Evolutionary conservation across 371 early-diverging fungal genomes (phyloP).

Genomic region (Mortierella sp.): DNA sequence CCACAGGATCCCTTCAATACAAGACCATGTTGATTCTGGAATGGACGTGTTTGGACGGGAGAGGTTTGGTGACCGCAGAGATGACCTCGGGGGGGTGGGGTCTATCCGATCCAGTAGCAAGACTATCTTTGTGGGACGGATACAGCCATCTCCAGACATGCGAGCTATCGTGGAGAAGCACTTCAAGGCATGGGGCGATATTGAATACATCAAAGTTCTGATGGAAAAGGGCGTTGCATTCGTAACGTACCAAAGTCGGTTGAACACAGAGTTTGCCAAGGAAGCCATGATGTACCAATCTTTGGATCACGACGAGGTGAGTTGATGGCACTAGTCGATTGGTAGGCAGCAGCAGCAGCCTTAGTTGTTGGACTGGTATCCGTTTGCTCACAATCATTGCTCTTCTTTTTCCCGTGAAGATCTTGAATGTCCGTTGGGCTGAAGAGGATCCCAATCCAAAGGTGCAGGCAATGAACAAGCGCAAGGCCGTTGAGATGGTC

Average conservation of each 20-base stretch:
- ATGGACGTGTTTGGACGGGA: constrained; percentile 89
- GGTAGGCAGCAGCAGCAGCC: no score
- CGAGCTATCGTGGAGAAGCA: constrained; percentile 72
- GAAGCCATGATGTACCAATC: constrained; percentile 91
- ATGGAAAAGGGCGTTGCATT: constrained; percentile 81
- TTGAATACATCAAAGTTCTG: constrained; percentile 73
- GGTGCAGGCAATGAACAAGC: constrained; percentile 60
- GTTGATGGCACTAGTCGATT: no score
- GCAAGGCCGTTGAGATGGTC: constrained; percentile 60
- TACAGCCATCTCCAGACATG: constrained; percentile 64
- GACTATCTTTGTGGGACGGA: constrained; percentile 85
- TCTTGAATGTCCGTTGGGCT: constrained; percentile 75
- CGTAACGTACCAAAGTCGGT: constrained; percentile 76
- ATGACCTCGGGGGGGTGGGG: constrained; percentile 92
- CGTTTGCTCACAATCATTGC: background rate
- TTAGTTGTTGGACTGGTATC: no score
- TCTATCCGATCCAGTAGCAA: constrained; percentile 79
- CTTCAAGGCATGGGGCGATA: constrained; percentile 83
- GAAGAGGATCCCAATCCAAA: constrained; percentile 84
- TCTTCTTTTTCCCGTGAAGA: constrained; percentile 1
- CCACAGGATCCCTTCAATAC: constrained; percentile 78
- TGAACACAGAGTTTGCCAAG: constrained; percentile 88
- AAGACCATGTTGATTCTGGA: constrained; percentile 74
- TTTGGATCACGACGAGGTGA: constrained; percentile 72
- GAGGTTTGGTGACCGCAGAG: constrained; percentile 78